These are phyloP conservation scores for Boletus barrowsii DNA, from an alignment of 768 basidiomycete genomes.

Conservation along the genomic window DNA sequence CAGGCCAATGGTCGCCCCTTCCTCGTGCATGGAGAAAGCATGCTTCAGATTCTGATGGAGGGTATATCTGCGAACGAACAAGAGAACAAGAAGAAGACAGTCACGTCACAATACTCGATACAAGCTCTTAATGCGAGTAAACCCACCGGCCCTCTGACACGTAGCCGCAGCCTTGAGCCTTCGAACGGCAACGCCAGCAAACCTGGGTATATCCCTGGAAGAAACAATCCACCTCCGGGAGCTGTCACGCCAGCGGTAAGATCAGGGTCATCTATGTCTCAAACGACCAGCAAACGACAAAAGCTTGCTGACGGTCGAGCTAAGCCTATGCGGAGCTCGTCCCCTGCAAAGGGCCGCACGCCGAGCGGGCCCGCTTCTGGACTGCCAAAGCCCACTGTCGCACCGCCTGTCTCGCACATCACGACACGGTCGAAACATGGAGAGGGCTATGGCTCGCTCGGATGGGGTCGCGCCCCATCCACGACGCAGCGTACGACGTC, in stretches of 20 bases:
- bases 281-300: slow-evolving; percentile 59
- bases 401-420: slow-evolving; percentile 9
- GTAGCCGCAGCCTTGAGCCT: slow-evolving; percentile 30
- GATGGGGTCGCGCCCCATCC: slow-evolving; percentile 36
- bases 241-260: slow-evolving; percentile 64
- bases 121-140: slow-evolving; percentile 26
- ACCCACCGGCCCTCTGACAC: slow-evolving; percentile 15
- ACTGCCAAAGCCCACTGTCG: slow-evolving; percentile 8
- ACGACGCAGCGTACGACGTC: slow-evolving; percentile 30
- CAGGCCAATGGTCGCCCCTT: slow-evolving; percentile 68
- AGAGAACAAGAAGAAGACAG: slow-evolving; percentile 67
- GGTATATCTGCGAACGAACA: slow-evolving; percentile 69
- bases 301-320: slow-evolving; percentile 44
- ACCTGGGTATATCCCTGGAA: slow-evolving; percentile 30
- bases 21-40: slow-evolving; percentile 79
- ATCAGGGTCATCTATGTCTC: slow-evolving; percentile 39
- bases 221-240: slow-evolving; percentile 25
- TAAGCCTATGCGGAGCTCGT: slow-evolving; percentile 19
- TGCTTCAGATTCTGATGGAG: slow-evolving; percentile 76
- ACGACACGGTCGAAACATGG: slow-evolving; percentile 27
- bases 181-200: slow-evolving; percentile 10
- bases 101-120: slow-evolving; percentile 34
- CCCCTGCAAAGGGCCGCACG: slow-evolving; percentile 29
- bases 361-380: slow-evolving; percentile 20
- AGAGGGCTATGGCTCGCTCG: slow-evolving; percentile 27